Percentiles rank a stretch among this genome's conserved stretches.
phyloP scores from a whole-genome alignment of 768 basidiomycete genomes.

The Phaeotremella skinneri region DNA sequence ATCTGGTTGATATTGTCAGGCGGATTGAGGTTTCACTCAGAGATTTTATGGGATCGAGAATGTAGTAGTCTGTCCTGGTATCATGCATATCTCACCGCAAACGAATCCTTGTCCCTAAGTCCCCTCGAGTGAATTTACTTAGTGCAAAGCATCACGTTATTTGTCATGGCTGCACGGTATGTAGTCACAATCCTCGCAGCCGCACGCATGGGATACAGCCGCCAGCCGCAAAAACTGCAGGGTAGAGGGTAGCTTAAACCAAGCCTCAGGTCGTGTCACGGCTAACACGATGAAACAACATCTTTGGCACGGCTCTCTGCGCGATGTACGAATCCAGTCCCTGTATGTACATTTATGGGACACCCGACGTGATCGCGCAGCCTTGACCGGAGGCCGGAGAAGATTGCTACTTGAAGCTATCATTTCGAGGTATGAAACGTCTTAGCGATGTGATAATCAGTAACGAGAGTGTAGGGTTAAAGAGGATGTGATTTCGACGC shows the following conservation, averaged over 20 bases:
- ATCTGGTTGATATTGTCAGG: no score
- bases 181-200: neutral
- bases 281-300: neutral
- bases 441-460: no score
- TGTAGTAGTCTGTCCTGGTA: no score
- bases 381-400: neutral
- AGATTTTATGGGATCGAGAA: no score
- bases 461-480: no score
- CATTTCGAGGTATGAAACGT: neutral
- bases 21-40: no score
- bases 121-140: neutral
- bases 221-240: neutral
- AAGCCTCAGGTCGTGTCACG: no score
- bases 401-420: neutral
- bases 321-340: neutral
- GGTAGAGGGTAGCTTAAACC: no score
- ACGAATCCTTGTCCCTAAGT: neutral
- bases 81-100: no score
- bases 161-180: neutral
- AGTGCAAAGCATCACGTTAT: neutral
- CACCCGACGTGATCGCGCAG: neutral
- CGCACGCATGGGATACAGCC: neutral
- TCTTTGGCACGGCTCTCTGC: neutral
- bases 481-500: no score
- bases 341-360: neutral